Conservation (phyloP, 805 yeast genomes). For the Starmerella tilneyi region DNA sequence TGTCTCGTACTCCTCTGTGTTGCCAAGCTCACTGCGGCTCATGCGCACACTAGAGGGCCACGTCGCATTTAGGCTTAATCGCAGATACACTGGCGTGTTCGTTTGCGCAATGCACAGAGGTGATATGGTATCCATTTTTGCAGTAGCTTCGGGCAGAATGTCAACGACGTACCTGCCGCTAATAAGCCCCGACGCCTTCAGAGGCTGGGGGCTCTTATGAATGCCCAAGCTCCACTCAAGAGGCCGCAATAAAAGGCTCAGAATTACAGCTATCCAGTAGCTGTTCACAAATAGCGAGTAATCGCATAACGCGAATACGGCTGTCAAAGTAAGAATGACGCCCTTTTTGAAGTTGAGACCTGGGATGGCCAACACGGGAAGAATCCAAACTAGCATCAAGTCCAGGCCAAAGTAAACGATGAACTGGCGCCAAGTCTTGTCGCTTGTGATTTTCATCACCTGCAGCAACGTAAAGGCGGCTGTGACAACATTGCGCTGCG, state of each 20-base stretch:
- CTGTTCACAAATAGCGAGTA: constrained; percentile 34
- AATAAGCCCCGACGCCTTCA: constrained; percentile 6
- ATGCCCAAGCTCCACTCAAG: constrained; percentile 1
- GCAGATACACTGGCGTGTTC: constrained; percentile 39
- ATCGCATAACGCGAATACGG: constrained; percentile 41
- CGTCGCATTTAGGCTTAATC: constrained; percentile 73
- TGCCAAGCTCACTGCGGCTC: constrained; percentile 27
- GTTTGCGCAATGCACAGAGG: constrained; percentile 42
- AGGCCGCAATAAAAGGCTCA: constrained; percentile 14
- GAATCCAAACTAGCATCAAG: constrained; percentile 53
- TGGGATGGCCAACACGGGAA: constrained; percentile 70
- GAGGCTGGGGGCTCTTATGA: neutral
- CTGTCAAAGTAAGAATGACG: constrained; percentile 42
- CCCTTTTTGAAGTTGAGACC: constrained; percentile 54
- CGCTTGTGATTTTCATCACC: constrained; percentile 72
- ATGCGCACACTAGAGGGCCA: constrained; percentile 55
- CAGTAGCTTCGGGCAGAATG: constrained; percentile 84
- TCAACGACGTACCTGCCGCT: constrained; percentile 76
- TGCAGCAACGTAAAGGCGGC: constrained; percentile 66
- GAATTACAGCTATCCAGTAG: constrained; percentile 32
- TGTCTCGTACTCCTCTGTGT: neutral
- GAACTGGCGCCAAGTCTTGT: constrained; percentile 41
- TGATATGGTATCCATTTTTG: constrained; percentile 51
- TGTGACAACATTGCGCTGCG: constrained; percentile 58
- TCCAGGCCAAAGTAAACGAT: constrained; percentile 54